phyloP scores from a whole-genome alignment of 2,329 filamentous ascomycete species.

The Xylariaceae sp. region DNA sequence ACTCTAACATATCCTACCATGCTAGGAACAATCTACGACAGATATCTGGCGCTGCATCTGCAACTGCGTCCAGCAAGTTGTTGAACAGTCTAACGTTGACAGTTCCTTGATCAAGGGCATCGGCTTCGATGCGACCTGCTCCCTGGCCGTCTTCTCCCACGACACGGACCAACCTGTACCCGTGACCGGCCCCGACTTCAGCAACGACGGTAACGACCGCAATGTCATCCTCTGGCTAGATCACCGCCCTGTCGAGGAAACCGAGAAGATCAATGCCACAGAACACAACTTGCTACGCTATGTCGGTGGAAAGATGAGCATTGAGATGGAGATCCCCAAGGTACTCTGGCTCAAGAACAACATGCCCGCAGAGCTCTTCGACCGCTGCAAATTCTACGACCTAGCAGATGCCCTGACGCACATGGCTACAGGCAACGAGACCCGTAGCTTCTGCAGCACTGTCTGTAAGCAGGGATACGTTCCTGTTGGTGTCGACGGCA shows the following conservation, averaged over 20 bases:
- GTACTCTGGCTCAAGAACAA: slow-evolving; percentile 97
- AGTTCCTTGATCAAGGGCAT: slow-evolving; percentile 75
- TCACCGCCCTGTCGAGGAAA: slow-evolving; percentile 86
- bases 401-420: slow-evolving; percentile 89
- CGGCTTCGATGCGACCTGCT: slow-evolving; percentile 98
- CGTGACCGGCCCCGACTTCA: slow-evolving; percentile 85
- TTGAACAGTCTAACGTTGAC: slow-evolving; percentile 76
- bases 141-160: slow-evolving; percentile 80
- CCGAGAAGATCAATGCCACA: slow-evolving; percentile 87
- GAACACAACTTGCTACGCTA: slow-evolving; percentile 90
- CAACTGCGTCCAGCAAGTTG: slow-evolving; percentile 73
- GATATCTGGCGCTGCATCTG: slow-evolving; percentile 98
- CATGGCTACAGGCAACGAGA: slow-evolving; percentile 86
- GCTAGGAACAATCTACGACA: slow-evolving; percentile 87
- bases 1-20: neutral
- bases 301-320: slow-evolving; percentile 96
- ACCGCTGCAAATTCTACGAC: slow-evolving; percentile 95
- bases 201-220: slow-evolving; percentile 73
- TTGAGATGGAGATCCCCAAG: slow-evolving; percentile 99
- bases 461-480: slow-evolving; percentile 98
- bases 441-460: slow-evolving; percentile 87
- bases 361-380: slow-evolving; percentile 88
- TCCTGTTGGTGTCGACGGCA: slow-evolving; percentile 93
- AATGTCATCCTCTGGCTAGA: slow-evolving; percentile 98
- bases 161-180: slow-evolving; percentile 86